Base-by-base conservation (phyloP, 495 filamentous ascomycete genomes). In the Apodospora peruviana region DNA sequence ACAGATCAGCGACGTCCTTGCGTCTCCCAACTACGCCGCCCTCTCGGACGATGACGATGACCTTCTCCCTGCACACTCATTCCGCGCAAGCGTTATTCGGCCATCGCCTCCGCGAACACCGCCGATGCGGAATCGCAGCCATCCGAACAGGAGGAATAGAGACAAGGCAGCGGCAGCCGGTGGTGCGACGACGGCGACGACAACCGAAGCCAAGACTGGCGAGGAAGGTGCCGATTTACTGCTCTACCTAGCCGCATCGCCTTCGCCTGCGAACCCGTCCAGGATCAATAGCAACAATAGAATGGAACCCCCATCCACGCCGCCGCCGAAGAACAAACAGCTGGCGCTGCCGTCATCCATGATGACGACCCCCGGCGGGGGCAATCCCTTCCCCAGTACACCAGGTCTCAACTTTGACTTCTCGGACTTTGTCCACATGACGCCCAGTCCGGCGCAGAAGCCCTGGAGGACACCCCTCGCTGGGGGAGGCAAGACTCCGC, bases 351-450 rank as follows among this genome's bases (percentile, higher is more conserved):
- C 87, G 17, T 88, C 86, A 8, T 95, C 90, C 16, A 86, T 89
- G 76, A 88, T 90, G 85, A 85, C 86, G n/a, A 93, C 89, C 5
- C 86, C 88, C 4, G 85, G 85, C 37, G 84, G 83, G 14, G 75
- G 73, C 27, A 76, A 70, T 36, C 71, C 81, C 4, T 82, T 84
- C 51, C 76, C 80, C 20, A 72, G 67, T 39, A 86, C 83, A 2
- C 83, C 84, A 1, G 72, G 73, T 5, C 69, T 78, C 47, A 81
- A 81, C 50, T 95, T 96, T 70, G 93, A 96, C 70, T 96, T 96
- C 69, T 83, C 90, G 7, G 94, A 97, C 62, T 99, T 95, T 62
- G 85, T 97, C 50, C 95, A 99, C 61, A 88, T 96, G 66, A 95
- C 93, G 12, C 93, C 94, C 4, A 93, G 87, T 55, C 94, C 93